Evolutionary conservation across 257 asterid species (phyloP), one percentile per base, ranked within the genome.

Genomic region (Nicotiana tabacum): DNA sequence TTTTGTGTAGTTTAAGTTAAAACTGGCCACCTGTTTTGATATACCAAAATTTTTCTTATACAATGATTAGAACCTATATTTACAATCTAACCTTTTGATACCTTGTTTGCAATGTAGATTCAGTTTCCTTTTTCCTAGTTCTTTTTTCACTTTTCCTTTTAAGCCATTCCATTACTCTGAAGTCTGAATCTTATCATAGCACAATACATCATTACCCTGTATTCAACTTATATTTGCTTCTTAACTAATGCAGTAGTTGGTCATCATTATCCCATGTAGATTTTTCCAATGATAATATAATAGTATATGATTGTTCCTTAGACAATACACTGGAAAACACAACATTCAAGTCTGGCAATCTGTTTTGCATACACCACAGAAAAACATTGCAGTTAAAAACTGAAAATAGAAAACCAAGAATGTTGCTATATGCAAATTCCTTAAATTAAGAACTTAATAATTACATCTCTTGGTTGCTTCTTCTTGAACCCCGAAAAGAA

Each of bases 61-160:
- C 55, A 68, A 35, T 68, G 17, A 72, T 72, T 76, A 76, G 80
- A 76, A 76, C 8, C 80, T 48, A 33, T 66, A 35, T 67, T 66
- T 16, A 67, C 51, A 33, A 67, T 67, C 18, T 17, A 67, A 67
- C 29, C 13, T 66, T 66, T 67, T 33, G 76, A 67, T 8, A 33
- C 18, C 16, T 67, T 67, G 18, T 33, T 15, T 3, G 6, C 6
- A 53, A 8, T 67, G 51, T 33, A 33, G 76, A 33, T 67, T 33
- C 76, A 67, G 24, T 65, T 15, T 72, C 10, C 61, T 4, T 13
- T 13, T 13, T 72, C 13, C 39, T 15, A 51, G 43, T 76, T 35
- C 30, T 4, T 27, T 48, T 46, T 11, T 11, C 10, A 13, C 3
- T 17, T 9, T 27, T 17, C 8, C 67, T 24, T 61, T 21, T 61